phyloP scores from a whole-genome alignment of 371 early-diverging fungal species.

The Mucor ambiguus region DNA sequence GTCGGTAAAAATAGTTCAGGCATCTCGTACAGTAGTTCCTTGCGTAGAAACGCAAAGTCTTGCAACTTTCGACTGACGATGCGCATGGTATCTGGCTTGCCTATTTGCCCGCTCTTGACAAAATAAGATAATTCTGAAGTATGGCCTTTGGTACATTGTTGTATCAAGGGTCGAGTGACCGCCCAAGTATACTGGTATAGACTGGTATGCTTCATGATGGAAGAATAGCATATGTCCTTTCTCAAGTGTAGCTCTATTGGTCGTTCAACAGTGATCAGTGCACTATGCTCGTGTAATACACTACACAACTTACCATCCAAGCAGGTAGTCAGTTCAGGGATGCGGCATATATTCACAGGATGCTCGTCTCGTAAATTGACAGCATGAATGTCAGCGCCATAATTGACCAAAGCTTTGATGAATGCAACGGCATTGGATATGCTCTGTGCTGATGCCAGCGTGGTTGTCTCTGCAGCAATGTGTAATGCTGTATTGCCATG shows the following conservation, averaged over 20 bases:
- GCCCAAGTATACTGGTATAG: constrained; percentile 20
- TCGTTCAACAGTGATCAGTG: too few species aligned
- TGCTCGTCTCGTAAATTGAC: constrained; percentile 33
- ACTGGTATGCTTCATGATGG: background rate
- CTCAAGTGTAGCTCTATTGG: constrained; percentile 7
- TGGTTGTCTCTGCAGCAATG: background rate
- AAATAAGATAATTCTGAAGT: constrained; percentile 34
- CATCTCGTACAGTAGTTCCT: constrained; percentile 44
- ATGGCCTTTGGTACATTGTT: constrained; percentile 23
- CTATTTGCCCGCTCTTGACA: constrained; percentile 44
- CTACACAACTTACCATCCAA: constrained; percentile 37
- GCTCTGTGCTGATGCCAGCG: background rate
- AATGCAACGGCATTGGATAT: background rate
- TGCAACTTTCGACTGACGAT: constrained; percentile 44
- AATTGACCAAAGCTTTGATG: constrained; percentile 9
- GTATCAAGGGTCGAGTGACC: constrained; percentile 37
- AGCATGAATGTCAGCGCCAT: constrained; percentile 11
- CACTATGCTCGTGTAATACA: too few species aligned
- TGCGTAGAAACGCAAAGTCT: constrained; percentile 50
- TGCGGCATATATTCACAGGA: constrained; percentile 41
- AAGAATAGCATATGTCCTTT: background rate
- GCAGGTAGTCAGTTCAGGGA: constrained; percentile 26
- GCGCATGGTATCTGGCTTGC: constrained; percentile 32
- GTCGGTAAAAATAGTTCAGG: constrained; percentile 60
- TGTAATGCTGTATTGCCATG: constrained; percentile 52